phyloP scores from a whole-genome alignment of 2,329 filamentous ascomycete species.

The Hypomyces perniciosus region DNA sequence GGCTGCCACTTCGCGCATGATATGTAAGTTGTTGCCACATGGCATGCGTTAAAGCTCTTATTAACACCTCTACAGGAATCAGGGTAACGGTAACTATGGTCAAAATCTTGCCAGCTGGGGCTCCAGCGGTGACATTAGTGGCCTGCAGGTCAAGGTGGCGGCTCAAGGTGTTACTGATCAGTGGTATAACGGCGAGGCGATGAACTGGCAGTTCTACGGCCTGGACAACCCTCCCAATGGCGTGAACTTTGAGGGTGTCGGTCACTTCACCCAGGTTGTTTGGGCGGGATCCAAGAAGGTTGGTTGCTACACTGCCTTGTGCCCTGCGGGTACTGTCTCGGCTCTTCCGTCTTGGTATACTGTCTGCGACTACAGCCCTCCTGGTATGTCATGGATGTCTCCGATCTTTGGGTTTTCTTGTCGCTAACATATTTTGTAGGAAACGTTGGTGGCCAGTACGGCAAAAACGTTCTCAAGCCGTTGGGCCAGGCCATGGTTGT shows the following conservation, averaged over 20 bases:
- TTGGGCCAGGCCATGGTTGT: conserved; percentile 19
- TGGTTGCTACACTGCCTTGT: conserved; percentile 64
- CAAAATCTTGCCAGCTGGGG: conserved; percentile 81
- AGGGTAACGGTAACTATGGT: conserved; percentile 64
- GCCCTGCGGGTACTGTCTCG: conserved; percentile 43
- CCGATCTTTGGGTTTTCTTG: background rate
- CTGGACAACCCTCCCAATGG: conserved; percentile 49
- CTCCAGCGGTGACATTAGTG: conserved; percentile 31
- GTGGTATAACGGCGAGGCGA: conserved; percentile 84
- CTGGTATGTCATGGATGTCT: conserved; percentile 49
- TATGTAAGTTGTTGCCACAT: conserved; percentile 49
- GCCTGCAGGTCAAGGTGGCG: conserved; percentile 46
- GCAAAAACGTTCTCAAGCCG: conserved; percentile 42
- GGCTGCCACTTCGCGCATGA: conserved; percentile 71
- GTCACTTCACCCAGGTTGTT: conserved; percentile 43
- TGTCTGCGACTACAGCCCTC: conserved; percentile 79
- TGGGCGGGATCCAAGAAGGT: conserved; percentile 34
- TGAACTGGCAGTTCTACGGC: conserved; percentile 55
- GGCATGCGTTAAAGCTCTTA: background rate
- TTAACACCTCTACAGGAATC: conserved; percentile 40
- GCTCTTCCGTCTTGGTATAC: conserved; percentile 61
- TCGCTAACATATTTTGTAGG: conserved; percentile 27
- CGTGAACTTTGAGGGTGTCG: conserved; percentile 58
- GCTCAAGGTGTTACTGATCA: conserved; percentile 66
- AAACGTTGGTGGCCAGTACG: conserved; percentile 48